Conservation (phyloP, 176 grass and related monocot species). For the Canna indica region DNA sequence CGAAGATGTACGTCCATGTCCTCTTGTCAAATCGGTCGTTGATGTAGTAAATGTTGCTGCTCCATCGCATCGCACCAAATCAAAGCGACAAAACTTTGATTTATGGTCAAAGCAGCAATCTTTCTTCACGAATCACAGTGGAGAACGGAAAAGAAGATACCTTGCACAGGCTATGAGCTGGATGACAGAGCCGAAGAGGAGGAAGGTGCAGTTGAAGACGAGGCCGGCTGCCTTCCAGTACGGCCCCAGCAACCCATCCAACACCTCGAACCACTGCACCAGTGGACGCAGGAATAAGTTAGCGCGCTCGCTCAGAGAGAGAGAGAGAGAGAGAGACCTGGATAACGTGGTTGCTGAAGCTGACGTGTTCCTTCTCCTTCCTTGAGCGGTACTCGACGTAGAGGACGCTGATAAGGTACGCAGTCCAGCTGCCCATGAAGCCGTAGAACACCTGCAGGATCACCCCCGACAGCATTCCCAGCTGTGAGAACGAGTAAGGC, state of each 20-base stretch:
- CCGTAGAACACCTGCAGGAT: constrained; percentile 23
- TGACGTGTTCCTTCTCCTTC: constrained; percentile 21
- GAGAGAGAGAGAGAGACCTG: not conserved
- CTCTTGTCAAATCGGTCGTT: too few relatives aligned
- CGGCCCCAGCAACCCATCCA: constrained; percentile 18
- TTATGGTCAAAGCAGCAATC: not conserved
- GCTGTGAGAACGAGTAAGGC: constrained; percentile 22
- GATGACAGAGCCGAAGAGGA: constrained; percentile 22
- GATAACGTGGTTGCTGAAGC: constrained; percentile 22
- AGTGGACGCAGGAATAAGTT: not conserved
- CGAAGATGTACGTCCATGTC: constrained; percentile 92
- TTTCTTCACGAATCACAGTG: constrained; percentile 2
- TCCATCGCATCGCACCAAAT: not conserved
- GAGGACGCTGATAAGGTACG: constrained; percentile 21
- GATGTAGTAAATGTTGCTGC: constrained; percentile 25
- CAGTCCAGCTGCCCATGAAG: constrained; percentile 18
- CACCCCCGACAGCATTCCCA: constrained; percentile 16
- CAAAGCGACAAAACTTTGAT: constrained; percentile 4
- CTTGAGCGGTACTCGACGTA: constrained; percentile 20
- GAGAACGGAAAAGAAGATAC: not conserved
- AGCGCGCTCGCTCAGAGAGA: too few relatives aligned
- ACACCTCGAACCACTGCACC: constrained; percentile 19
- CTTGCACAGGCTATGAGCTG: constrained; percentile 20
- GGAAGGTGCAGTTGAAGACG: constrained; percentile 21
- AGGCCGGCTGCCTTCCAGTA: constrained; percentile 16